These are phyloP conservation scores for Monosporozyma servazzii DNA, from an alignment of 805 yeast genomes.

Conservation along the genomic window DNA sequence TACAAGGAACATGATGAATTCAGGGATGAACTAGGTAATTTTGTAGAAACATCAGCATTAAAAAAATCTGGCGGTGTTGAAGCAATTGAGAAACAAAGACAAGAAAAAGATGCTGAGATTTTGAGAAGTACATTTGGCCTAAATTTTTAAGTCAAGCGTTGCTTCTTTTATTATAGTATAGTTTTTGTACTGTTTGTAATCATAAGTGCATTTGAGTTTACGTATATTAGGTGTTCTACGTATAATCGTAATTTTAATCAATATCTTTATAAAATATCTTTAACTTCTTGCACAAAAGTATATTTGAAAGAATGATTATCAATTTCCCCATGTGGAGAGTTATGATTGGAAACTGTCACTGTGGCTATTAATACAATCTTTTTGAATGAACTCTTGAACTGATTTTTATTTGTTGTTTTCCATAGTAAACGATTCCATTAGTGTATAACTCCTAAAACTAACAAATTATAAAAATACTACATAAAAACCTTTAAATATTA, in stretches of 20 bases:
- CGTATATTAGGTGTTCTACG: background rate
- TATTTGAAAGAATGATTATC: too few relatives aligned
- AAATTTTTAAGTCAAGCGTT: background rate
- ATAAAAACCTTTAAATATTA: too few relatives aligned
- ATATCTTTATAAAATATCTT: too few relatives aligned
- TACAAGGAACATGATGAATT: constrained; percentile 52
- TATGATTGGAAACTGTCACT: too few relatives aligned
- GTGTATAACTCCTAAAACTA: too few relatives aligned
- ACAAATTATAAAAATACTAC: too few relatives aligned
- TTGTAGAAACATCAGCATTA: constrained; percentile 68
- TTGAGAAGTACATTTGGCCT: constrained; percentile 41
- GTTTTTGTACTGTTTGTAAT: constrained; percentile 19
- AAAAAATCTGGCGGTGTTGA: constrained; percentile 85
- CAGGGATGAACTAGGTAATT: constrained; percentile 75
- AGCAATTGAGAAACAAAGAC: constrained; percentile 66
- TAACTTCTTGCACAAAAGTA: too few relatives aligned
- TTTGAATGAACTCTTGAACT: too few relatives aligned
- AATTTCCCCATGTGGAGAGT: too few relatives aligned
- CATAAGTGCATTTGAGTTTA: constrained; percentile 4
- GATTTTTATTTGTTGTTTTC: too few relatives aligned
- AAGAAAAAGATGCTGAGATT: constrained; percentile 61
- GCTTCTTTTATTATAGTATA: constrained; percentile 4
- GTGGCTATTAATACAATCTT: too few relatives aligned
- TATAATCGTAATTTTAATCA: background rate
- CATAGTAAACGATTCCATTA: too few relatives aligned